phyloP scores from a whole-genome alignment of 1,284 basidiomycete species.

The Paramarasmius palmivorus region DNA sequence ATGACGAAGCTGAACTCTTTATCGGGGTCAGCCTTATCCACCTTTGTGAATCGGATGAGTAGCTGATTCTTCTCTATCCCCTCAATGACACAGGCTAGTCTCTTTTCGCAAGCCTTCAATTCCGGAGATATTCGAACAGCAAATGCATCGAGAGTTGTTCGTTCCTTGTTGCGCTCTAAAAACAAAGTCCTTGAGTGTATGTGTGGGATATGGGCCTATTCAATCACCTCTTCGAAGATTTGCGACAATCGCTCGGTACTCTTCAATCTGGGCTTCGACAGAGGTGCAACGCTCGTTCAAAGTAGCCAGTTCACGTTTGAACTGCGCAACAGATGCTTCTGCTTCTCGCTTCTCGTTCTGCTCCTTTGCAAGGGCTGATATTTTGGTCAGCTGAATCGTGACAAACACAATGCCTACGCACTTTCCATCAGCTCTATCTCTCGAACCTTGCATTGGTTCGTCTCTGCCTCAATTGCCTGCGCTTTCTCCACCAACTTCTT shows the following conservation, averaged over 20 bases:
- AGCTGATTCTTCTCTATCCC: constrained; percentile 75
- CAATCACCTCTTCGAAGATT: constrained; percentile 62
- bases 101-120: constrained; percentile 56
- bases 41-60: constrained; percentile 68
- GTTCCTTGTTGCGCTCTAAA: constrained; percentile 72
- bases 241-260: constrained; percentile 56
- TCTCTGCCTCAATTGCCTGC: constrained; percentile 62
- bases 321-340: constrained; percentile 58
- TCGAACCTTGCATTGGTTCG: constrained; percentile 65
- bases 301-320: constrained; percentile 62
- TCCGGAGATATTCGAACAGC: constrained; percentile 59
- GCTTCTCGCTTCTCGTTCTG: constrained; percentile 70
- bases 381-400: background rate
- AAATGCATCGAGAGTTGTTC: constrained; percentile 57
- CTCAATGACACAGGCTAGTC: constrained; percentile 68
- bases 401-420: constrained; percentile 31
- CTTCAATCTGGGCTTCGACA: constrained; percentile 69
- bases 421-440: constrained; percentile 74
- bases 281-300: constrained; percentile 58
- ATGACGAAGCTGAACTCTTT: constrained; percentile 77
- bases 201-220: background rate
- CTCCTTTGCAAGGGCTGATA: constrained; percentile 65
- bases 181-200: background rate
- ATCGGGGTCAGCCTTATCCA: constrained; percentile 59
- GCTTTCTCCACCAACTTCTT: constrained; percentile 58